These are phyloP conservation scores for Nigrospora osmanthi DNA, from an alignment of 2,329 filamentous ascomycete genomes.

Conservation along the genomic window DNA sequence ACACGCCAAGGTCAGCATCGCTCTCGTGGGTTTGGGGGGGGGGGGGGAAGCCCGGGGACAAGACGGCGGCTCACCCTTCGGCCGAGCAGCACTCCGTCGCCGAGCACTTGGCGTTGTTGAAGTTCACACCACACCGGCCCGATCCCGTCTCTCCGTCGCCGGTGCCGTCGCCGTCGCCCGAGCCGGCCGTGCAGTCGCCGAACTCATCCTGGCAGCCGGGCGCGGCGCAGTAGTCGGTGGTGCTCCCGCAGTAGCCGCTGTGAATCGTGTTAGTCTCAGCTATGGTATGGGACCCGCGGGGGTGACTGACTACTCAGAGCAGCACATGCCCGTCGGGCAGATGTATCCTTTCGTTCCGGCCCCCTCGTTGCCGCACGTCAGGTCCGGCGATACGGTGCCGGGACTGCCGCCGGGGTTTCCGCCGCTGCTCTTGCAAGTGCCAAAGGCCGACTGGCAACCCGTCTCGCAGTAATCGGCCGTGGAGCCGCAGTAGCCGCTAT, in stretches of 20 bases:
- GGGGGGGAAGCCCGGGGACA: too few species aligned
- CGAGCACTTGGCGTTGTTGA: conserved; percentile 22
- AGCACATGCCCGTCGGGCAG: conserved; percentile 12
- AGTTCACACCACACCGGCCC: conserved; percentile 36
- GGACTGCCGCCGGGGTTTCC: neutral
- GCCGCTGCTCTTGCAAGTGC: conserved; percentile 3
- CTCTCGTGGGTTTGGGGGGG: too few species aligned
- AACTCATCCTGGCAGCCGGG: conserved; percentile 4
- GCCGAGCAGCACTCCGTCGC: conserved; percentile 31
- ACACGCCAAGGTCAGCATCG: too few species aligned
- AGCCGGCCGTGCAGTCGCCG: conserved; percentile 3
- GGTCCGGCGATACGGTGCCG: conserved; percentile 9
- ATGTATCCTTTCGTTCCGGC: conserved; percentile 14
- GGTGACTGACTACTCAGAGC: conserved; percentile 5
- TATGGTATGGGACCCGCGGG: conserved; percentile 17
- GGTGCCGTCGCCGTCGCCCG: conserved; percentile 1
- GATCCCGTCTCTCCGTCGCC: conserved; percentile 26
- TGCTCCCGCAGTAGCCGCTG: conserved; percentile 16
- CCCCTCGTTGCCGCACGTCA: conserved; percentile 14
- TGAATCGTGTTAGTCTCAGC: conserved; percentile 9
- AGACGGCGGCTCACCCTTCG: conserved; percentile 23
- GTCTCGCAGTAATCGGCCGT: too few species aligned
- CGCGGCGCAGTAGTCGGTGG: conserved; percentile 13
- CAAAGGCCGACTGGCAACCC: conserved; percentile 14
- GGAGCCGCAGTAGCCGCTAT: too few species aligned